Evolutionary conservation across 345 rosid genomes (phyloP).

Genomic region (Sisymbrium altissimum): DNA sequence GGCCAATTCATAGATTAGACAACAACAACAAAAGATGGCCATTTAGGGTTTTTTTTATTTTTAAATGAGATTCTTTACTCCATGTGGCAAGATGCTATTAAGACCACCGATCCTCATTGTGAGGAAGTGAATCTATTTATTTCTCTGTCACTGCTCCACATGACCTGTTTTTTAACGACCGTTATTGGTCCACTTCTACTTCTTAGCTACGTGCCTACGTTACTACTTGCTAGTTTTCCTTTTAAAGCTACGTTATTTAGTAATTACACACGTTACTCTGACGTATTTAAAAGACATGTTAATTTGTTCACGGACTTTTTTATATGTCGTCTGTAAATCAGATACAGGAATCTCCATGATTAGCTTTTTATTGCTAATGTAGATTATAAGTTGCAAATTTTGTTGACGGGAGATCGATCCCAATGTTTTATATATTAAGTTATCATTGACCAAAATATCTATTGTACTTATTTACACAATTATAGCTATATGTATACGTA

Average conservation of each 20-base stretch:
- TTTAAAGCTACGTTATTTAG: too few relatives aligned
- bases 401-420: background rate
- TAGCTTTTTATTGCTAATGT: background rate
- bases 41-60: background rate
- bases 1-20: background rate
- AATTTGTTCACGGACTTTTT: background rate
- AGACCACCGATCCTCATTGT: conserved; percentile 24
- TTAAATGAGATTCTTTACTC: conserved; percentile 5
- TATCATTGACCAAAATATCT: too few relatives aligned
- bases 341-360: background rate
- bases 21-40: background rate
- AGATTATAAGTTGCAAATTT: background rate
- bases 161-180: conserved; percentile 18
- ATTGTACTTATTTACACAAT: too few relatives aligned
- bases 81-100: conserved; percentile 25
- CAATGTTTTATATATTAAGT: background rate
- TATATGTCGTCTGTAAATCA: background rate
- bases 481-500: too few relatives aligned
- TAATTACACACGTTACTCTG: too few relatives aligned
- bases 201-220: background rate
- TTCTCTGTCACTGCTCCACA: conserved; percentile 15
- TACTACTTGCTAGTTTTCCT: too few relatives aligned
- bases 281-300: background rate
- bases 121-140: conserved; percentile 16
- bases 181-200: background rate